These are phyloP conservation scores for Dalbergia cochinchinensis DNA, from an alignment of 306 rosid species.

Conservation along the genomic window DNA sequence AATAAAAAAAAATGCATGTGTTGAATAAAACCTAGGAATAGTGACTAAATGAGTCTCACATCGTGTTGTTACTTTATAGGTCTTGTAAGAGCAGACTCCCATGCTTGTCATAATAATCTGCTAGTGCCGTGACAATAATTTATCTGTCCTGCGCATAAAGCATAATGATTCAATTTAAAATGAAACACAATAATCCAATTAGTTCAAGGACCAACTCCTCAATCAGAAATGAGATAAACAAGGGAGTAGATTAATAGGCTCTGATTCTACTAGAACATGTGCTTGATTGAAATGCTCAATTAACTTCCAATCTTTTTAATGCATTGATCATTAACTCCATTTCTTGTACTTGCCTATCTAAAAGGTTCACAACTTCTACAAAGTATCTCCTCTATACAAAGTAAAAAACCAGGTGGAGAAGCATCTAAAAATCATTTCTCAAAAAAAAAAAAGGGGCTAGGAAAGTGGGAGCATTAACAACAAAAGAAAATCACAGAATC, in stretches of 20 bases:
- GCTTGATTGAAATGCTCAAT: constrained; percentile 19
- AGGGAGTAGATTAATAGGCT: too few species aligned
- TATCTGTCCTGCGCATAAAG: constrained; percentile 92
- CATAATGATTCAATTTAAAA: not conserved
- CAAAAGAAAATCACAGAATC: not conserved
- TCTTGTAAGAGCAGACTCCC: constrained; percentile 70
- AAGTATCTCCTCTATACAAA: constrained; percentile 70
- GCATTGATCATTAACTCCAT: constrained; percentile 88
- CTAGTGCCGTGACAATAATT: constrained; percentile 67
- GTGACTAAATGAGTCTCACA: constrained; percentile 49
- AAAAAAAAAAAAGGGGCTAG: constrained; percentile 12
- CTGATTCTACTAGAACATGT: too few species aligned
- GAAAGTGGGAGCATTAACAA: constrained; percentile 1
- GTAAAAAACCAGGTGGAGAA: constrained; percentile 44
- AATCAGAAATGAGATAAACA: too few species aligned
- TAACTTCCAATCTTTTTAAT: constrained; percentile 87
- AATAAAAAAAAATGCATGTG: constrained; percentile 18
- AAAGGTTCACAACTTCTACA: constrained; percentile 64
- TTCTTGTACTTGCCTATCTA: constrained; percentile 84
- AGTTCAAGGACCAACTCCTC: too few species aligned
- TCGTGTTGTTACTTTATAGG: constrained; percentile 76
- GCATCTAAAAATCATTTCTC: constrained; percentile 34
- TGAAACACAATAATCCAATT: too few species aligned
- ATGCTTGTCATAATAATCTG: constrained; percentile 81
- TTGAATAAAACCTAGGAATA: constrained; percentile 1